phyloP scores from a whole-genome alignment of 1,284 basidiomycete species.

The Kalmanozyma brasiliensis region DNA sequence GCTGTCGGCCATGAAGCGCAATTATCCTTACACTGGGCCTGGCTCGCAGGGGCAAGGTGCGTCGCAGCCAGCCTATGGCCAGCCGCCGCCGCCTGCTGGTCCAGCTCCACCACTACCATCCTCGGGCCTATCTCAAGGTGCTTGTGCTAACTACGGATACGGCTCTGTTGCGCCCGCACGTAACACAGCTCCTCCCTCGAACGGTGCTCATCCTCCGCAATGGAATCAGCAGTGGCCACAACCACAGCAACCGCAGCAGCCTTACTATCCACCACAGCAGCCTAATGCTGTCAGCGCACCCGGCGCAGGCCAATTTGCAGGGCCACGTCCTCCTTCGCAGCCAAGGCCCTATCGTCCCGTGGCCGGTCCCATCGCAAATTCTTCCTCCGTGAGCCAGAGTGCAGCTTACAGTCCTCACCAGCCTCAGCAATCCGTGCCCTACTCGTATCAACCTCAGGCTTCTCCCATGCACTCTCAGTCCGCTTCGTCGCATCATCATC shows the following conservation, averaged over 20 bases:
- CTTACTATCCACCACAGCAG: slow-evolving; percentile 47
- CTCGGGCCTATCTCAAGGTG: slow-evolving; percentile 19
- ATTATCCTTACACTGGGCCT: slow-evolving; percentile 19
- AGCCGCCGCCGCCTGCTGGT: slow-evolving; percentile 39
- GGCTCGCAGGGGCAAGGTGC: slow-evolving; percentile 18
- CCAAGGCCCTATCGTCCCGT: slow-evolving; percentile 19
- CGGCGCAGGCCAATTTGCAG: slow-evolving; percentile 13
- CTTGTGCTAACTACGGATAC: slow-evolving; percentile 60
- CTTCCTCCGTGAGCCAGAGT: slow-evolving; percentile 13
- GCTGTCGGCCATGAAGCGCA: slow-evolving; percentile 26
- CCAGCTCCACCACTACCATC: slow-evolving; percentile 38
- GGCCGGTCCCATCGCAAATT: not conserved
- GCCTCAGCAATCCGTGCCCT: slow-evolving; percentile 21
- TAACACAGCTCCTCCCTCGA: slow-evolving; percentile 10
- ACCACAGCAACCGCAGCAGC: slow-evolving; percentile 23
- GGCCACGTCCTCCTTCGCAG: slow-evolving; percentile 18
- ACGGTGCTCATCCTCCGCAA: slow-evolving; percentile 29
- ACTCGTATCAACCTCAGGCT: slow-evolving; percentile 26
- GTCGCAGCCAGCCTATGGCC: slow-evolving; percentile 19
- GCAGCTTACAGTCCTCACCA: slow-evolving; percentile 26
- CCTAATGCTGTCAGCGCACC: slow-evolving; percentile 17
- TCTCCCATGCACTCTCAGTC: slow-evolving; percentile 14
- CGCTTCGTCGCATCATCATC: slow-evolving; percentile 35
- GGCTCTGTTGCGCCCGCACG: slow-evolving; percentile 32
- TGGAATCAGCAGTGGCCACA: slow-evolving; percentile 57